Percentiles rank a stretch among this genome's conserved stretches.
Evolutionary conservation across 1,284 basidiomycete genomes (phyloP).

Genomic region (Heterobasidion irregulare): DNA sequence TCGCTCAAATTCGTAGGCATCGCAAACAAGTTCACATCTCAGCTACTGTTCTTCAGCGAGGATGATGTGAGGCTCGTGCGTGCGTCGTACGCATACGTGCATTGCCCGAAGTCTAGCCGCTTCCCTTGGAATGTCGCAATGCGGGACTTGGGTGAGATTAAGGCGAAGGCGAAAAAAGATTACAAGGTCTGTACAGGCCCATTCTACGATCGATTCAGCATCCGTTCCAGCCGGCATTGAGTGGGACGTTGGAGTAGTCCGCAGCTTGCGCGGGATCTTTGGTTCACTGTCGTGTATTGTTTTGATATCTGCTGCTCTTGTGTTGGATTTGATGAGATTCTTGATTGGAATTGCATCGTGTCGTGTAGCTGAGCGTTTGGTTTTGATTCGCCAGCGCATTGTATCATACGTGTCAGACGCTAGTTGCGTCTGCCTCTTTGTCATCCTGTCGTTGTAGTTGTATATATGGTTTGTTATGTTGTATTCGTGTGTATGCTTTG

Average conservation of each 20-base stretch:
- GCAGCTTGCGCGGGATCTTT: neutral
- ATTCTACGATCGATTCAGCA: constrained; percentile 8
- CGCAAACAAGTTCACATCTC: constrained; percentile 15
- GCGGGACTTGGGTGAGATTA: constrained; percentile 10
- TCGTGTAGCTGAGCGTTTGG: neutral
- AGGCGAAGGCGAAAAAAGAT: constrained; percentile 4
- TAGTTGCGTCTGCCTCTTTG: neutral
- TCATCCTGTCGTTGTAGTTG: neutral
- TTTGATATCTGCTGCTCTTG: neutral
- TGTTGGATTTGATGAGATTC: too few relatives aligned
- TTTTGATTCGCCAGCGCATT: neutral
- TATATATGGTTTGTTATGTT: neutral
- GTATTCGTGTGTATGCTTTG: neutral
- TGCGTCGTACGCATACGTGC: constrained; percentile 12
- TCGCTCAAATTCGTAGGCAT: constrained; percentile 27
- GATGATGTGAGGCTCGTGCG: constrained; percentile 10
- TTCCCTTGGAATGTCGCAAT: constrained; percentile 13
- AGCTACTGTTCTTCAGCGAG: constrained; percentile 3
- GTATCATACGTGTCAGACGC: too few relatives aligned
- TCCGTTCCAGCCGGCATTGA: neutral
- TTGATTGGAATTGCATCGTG: too few relatives aligned
- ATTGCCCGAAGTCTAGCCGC: constrained; percentile 4
- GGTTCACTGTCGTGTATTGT: neutral
- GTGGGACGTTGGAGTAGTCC: neutral
- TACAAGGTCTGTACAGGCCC: constrained; percentile 7